Conservation (phyloP, 129 eudicot species). For the Tagetes patula region DNA sequence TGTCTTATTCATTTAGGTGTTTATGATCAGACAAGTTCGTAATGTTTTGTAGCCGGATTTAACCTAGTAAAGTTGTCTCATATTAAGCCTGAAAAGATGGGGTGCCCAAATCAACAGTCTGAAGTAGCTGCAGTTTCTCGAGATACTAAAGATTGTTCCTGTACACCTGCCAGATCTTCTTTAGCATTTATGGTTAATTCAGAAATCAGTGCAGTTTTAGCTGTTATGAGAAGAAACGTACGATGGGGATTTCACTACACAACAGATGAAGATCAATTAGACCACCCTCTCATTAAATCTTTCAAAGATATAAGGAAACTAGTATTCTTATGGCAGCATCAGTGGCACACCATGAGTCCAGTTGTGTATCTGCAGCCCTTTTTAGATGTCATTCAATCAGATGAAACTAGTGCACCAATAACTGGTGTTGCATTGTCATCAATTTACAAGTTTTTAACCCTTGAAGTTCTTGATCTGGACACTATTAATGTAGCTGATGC, state of each 20-base stretch:
- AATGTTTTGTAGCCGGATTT: slow-evolving; percentile 27
- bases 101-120: slow-evolving; percentile 44
- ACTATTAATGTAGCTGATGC: slow-evolving; percentile 70
- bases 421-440: slow-evolving; percentile 94
- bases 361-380: slow-evolving; percentile 79
- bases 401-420: slow-evolving; percentile 93
- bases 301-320: slow-evolving; percentile 69
- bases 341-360: slow-evolving; percentile 67
- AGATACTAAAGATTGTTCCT: slow-evolving; percentile 37
- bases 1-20: slow-evolving; percentile 43
- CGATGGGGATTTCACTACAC: slow-evolving; percentile 92
- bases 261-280: slow-evolving; percentile 79
- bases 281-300: slow-evolving; percentile 78
- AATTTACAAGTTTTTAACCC: slow-evolving; percentile 71
- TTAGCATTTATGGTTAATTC: slow-evolving; percentile 79
- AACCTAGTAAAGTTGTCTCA: slow-evolving; percentile 19
- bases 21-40: slow-evolving; percentile 31
- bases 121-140: slow-evolving; percentile 33
- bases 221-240: slow-evolving; percentile 93
- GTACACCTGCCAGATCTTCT: slow-evolving; percentile 51
- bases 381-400: slow-evolving; percentile 80
- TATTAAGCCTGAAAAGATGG: slow-evolving; percentile 36
- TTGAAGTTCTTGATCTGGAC: slow-evolving; percentile 69
- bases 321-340: slow-evolving; percentile 68
- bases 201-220: slow-evolving; percentile 88